Base-by-base conservation (phyloP, 129 eudicot species). In the Oenanthe sinensis region DNA sequence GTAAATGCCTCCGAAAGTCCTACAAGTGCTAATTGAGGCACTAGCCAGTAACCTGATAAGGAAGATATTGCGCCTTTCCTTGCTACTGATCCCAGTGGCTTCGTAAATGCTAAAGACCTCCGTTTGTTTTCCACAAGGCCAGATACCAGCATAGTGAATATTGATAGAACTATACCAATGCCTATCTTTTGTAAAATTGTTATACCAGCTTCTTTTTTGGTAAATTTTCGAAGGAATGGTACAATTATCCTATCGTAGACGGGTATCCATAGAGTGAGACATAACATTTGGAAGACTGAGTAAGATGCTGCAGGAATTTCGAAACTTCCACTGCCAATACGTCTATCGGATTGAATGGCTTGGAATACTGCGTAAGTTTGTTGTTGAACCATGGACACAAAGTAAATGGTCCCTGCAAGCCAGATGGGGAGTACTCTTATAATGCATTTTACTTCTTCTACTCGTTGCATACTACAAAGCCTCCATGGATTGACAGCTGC, bases 1-100 rank as follows among this genome's bases (percentile, higher is more conserved):
- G 44, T 33, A 68, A 68, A 68, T 68, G 73, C 73, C 73, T 68
- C 73, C 22, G 73, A 30, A 68, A 68, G 73, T 15, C 73, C 73
- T 26, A 33, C 9, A 4, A 68, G 40, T 33, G 9, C 73, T 30
- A 68, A 26, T 15, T 68, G 73, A 14, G 44, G 73, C 20, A 68
- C 73, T 30, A 68, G 43, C 73, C 44, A 68, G 73, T 28, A 67
- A 15, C 43, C 73, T 13, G 73, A 67, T 19, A 67, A 2, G 22
- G 73, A 67, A 12, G 73, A 67, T 28, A 67, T 67, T 0, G 73
- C 44, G 20, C 73, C 73, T 11, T 33, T 28, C 3, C 43, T 30
- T 28, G 73, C 42, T 67, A 28, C 42, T 26, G 19, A 9, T 8
- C 73, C 44, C 20, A 67, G 20, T 33, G 73, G 73, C 17, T 67